Conservation (phyloP, 1,284 basidiomycete species). For the Microstroma glucosiphilum region DNA sequence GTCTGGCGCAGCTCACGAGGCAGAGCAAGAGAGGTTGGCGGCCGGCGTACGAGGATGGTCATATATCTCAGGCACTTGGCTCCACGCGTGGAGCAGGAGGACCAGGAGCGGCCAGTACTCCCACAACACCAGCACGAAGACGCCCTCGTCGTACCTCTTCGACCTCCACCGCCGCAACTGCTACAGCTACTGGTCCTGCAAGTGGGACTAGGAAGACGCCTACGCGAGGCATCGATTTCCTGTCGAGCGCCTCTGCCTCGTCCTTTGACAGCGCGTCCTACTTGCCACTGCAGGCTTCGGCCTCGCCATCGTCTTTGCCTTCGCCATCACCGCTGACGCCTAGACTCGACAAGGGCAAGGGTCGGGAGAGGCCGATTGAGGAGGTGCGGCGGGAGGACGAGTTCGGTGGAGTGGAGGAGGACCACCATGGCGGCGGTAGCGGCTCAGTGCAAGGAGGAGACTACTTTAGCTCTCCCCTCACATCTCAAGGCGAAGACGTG, state of each 20-base stretch:
- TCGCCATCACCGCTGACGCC: not conserved
- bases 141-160: not conserved
- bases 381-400: not conserved
- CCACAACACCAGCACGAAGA: not conserved
- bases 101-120: not conserved
- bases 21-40: slow-evolving; percentile 52
- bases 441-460: not conserved
- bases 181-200: not conserved
- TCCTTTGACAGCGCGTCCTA: not conserved
- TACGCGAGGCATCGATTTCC: not conserved
- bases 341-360: not conserved
- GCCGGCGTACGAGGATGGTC: slow-evolving; percentile 1
- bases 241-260: not conserved
- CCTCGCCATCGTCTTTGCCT: not conserved
- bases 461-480: not conserved
- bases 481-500: no score
- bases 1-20: slow-evolving; percentile 56
- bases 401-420: no score
- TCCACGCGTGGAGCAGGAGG: not conserved
- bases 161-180: not conserved
- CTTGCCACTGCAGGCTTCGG: not conserved
- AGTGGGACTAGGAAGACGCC: not conserved
- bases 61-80: not conserved
- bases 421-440: not conserved
- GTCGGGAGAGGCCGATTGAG: not conserved